Conservation (phyloP, 73 alveolate genomes). For the Paramecium octaurelia region DNA sequence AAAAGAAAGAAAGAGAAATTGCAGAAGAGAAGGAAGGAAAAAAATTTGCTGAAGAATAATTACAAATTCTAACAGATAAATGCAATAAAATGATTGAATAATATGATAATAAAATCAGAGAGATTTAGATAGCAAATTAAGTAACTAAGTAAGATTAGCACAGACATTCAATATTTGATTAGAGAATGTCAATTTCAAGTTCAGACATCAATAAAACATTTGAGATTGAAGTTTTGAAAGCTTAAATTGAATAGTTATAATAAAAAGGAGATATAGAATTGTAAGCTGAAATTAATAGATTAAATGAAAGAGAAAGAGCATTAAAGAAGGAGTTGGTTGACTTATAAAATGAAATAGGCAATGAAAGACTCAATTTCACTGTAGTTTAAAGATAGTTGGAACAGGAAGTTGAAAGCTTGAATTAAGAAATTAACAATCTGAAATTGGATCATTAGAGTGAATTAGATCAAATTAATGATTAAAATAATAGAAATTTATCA, state of each 20-base stretch:
- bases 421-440: not conserved
- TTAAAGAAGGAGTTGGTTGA: constrained; percentile 29
- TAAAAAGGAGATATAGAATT: constrained; percentile 43
- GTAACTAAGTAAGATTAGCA: not conserved
- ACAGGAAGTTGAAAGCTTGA: not conserved
- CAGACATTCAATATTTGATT: not conserved
- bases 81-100: constrained; percentile 9
- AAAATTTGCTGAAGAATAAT: not conserved
- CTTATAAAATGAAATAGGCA: constrained; percentile 40
- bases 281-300: constrained; percentile 33
- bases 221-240: constrained; percentile 5
- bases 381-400: not conserved
- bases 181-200: constrained; percentile 12
- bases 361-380: not conserved
- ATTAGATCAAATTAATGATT: not conserved
- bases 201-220: not conserved
- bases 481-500: not conserved
- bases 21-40: not conserved
- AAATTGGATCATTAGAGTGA: not conserved
- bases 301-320: constrained; percentile 39
- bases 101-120: constrained; percentile 20
- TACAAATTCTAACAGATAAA: not conserved
- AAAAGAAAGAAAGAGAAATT: constrained; percentile 15
- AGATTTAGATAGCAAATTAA: not conserved
- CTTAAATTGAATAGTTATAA: not conserved